Conservation (phyloP, 2,329 filamentous ascomycete genomes). For the Colletotrichum salicis region DNA sequence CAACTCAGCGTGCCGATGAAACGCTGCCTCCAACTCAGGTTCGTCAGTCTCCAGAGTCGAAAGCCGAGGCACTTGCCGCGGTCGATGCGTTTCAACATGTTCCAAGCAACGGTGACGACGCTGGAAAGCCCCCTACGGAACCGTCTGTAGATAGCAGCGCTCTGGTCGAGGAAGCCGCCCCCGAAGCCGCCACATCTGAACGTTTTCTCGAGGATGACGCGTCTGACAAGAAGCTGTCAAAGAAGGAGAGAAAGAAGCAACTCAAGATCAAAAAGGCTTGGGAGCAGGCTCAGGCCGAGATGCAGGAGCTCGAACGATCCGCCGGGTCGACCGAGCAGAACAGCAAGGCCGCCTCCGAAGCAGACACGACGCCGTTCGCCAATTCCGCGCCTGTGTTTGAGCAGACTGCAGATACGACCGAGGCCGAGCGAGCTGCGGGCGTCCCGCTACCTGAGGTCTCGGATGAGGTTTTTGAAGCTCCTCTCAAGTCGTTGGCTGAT, state of each 20-base stretch:
- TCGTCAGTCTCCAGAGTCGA: neutral
- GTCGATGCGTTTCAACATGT: neutral
- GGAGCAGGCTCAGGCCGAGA: slow-evolving; percentile 12
- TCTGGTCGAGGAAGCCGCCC: neutral
- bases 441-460: neutral
- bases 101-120: neutral
- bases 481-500: neutral
- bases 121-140: too few relatives aligned
- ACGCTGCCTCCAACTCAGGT: neutral
- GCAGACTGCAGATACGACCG: neutral
- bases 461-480: neutral
- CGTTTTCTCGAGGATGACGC: slow-evolving; percentile 11
- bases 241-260: slow-evolving; percentile 43
- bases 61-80: neutral
- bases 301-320: slow-evolving; percentile 28
- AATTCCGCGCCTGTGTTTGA: neutral
- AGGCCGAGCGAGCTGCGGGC: neutral
- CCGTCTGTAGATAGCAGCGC: neutral
- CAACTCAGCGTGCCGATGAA: neutral
- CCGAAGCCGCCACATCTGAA: neutral
- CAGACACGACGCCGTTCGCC: neutral
- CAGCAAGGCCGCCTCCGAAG: slow-evolving; percentile 4
- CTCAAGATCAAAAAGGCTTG: slow-evolving; percentile 35
- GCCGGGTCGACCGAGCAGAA: slow-evolving; percentile 7
- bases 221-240: slow-evolving; percentile 26